Evolutionary conservation across 306 rosid species (phyloP).

Genomic region (Trifolium repens): DNA sequence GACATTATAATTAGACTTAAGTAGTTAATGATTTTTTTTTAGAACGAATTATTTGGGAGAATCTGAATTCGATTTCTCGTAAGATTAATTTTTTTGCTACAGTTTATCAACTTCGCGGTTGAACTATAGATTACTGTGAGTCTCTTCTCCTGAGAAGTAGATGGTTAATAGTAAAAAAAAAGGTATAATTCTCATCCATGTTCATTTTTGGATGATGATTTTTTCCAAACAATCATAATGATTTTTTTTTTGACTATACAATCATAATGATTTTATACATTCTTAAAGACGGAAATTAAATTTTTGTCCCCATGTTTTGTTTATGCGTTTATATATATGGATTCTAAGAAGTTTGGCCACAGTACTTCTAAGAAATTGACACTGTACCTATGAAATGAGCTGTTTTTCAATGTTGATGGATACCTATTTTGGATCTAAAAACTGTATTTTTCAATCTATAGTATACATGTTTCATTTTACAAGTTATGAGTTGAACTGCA

Average conservation of each 20-base stretch:
- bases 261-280: not conserved
- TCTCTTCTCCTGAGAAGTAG: too few relatives aligned
- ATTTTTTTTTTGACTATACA: not conserved
- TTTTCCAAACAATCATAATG: too few relatives aligned
- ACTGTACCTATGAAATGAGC: slow-evolving; percentile 52
- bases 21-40: too few relatives aligned
- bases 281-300: not conserved
- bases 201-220: too few relatives aligned
- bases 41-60: too few relatives aligned
- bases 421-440: slow-evolving; percentile 43
- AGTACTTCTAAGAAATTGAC: slow-evolving; percentile 35
- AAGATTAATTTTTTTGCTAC: too few relatives aligned
- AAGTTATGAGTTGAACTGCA: slow-evolving; percentile 5
- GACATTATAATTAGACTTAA: too few relatives aligned
- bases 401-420: slow-evolving; percentile 49
- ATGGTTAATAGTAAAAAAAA: too few relatives aligned
- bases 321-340: not conserved
- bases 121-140: too few relatives aligned
- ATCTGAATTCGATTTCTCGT: too few relatives aligned
- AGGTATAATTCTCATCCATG: too few relatives aligned
- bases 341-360: not conserved
- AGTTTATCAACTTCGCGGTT: too few relatives aligned
- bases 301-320: slow-evolving; percentile 3
- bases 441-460: not conserved
- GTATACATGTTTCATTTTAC: not conserved